Percentiles rank a stretch among this genome's conserved stretches.
These are phyloP conservation scores for Leccinum subspadiceum DNA, from an alignment of 1,284 basidiomycete species.

Conservation along the genomic window DNA sequence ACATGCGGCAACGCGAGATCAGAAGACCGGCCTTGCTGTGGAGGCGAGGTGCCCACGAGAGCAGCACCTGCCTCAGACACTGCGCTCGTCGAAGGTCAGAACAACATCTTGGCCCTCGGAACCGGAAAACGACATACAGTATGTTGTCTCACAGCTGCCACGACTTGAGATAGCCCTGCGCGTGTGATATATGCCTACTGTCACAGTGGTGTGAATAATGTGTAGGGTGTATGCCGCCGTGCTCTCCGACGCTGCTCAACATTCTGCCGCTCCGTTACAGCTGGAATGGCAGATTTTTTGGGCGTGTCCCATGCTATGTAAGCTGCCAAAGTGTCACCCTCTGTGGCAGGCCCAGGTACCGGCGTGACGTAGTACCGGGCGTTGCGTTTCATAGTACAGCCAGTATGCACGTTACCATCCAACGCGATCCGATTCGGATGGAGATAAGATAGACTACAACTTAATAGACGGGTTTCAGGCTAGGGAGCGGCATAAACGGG, in stretches of 20 bases:
- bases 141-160: constrained; percentile 4
- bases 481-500: constrained; percentile 1
- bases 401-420: neutral
- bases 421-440: neutral
- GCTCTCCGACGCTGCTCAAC: neutral
- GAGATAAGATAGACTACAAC: constrained; percentile 10
- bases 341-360: constrained; percentile 2
- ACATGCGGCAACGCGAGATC: constrained; percentile 6
- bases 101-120: constrained; percentile 22
- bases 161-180: constrained; percentile 4
- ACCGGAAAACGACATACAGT: constrained; percentile 15
- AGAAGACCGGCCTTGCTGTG: constrained; percentile 20
- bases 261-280: constrained; percentile 1
- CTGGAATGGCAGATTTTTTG: neutral
- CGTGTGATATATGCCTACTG: constrained; percentile 4
- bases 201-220: constrained; percentile 7
- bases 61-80: constrained; percentile 12
- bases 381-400: constrained; percentile 1
- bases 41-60: constrained; percentile 20
- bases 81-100: constrained; percentile 17
- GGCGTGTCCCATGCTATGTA: constrained; percentile 4
- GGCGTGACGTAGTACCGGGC: neutral
- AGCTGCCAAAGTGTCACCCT: constrained; percentile 1
- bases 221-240: neutral
- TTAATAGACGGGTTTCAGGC: constrained; percentile 16